Evolutionary conservation across 805 yeast species (phyloP).

Genomic region (Scheffersomyces coipomensis): DNA sequence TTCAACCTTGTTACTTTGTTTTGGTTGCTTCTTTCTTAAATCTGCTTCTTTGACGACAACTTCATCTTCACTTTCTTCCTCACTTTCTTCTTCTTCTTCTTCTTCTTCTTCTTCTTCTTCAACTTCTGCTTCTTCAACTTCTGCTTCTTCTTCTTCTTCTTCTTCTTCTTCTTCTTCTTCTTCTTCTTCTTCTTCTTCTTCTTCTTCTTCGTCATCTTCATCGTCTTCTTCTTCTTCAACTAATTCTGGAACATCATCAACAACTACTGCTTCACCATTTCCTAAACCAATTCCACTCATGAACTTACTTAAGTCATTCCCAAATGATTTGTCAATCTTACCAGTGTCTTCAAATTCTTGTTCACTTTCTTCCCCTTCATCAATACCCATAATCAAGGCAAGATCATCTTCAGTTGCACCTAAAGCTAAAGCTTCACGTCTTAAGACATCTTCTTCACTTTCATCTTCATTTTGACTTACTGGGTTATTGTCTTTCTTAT

Average conservation of each 20-base stretch:
- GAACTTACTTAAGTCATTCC: constrained; percentile 56
- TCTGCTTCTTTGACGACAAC: constrained; percentile 14
- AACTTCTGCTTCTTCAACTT: constrained; percentile 24
- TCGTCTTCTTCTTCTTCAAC: constrained; percentile 35
- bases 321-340: constrained; percentile 41
- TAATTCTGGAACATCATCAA: constrained; percentile 22
- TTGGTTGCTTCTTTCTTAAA: constrained; percentile 14
- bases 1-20: constrained; percentile 26
- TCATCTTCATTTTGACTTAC: constrained; percentile 6
- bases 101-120: constrained; percentile 22
- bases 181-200: constrained; percentile 15
- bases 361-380: constrained; percentile 52
- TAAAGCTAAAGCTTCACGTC: constrained; percentile 72
- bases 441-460: constrained; percentile 37
- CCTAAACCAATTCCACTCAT: constrained; percentile 69
- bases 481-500: not conserved
- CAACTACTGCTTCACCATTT: constrained; percentile 31
- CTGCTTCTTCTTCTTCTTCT: constrained; percentile 23
- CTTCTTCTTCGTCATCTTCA: constrained; percentile 23
- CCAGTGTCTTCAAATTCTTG: constrained; percentile 48
- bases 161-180: constrained; percentile 16
- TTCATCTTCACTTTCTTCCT: constrained; percentile 10
- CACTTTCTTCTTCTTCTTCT: constrained; percentile 14
- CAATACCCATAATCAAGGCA: constrained; percentile 54
- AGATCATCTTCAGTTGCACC: constrained; percentile 90